Conservation (phyloP, 768 basidiomycete species). For the Amanita muscaria region DNA sequence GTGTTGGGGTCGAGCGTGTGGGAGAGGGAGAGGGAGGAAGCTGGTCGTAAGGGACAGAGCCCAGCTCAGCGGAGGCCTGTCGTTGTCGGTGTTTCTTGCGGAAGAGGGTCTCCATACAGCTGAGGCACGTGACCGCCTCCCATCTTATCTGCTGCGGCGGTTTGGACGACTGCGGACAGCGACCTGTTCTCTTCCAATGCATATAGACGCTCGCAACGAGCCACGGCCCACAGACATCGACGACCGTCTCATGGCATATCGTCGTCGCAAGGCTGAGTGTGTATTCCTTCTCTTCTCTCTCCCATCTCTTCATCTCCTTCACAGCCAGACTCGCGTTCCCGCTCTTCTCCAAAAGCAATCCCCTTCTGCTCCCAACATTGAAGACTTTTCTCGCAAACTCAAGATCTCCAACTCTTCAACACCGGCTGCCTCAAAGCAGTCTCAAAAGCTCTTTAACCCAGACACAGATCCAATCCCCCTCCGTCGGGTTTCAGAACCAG, state of each 20-base stretch:
- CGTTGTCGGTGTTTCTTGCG: constrained; percentile 55
- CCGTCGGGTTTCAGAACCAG: constrained; percentile 56
- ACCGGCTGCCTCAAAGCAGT: constrained; percentile 26
- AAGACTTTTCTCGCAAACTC: constrained; percentile 65
- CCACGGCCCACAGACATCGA: constrained; percentile 38
- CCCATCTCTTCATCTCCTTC: background rate
- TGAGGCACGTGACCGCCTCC: constrained; percentile 3
- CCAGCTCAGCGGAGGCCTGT: constrained; percentile 50
- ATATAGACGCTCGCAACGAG: constrained; percentile 15
- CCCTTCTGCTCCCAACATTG: constrained; percentile 44
- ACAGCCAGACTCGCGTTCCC: background rate
- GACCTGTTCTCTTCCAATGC: constrained; percentile 7
- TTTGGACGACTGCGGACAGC: background rate
- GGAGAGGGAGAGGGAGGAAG: constrained; percentile 45
- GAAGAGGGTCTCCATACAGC: constrained; percentile 58
- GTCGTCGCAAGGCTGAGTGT: constrained; percentile 55
- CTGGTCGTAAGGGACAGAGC: constrained; percentile 67
- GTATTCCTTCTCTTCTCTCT: constrained; percentile 16
- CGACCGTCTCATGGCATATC: constrained; percentile 58
- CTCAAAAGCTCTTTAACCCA: constrained; percentile 61
- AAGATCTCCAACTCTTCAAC: constrained; percentile 49
- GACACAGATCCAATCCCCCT: constrained; percentile 58
- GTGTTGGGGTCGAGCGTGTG: no score
- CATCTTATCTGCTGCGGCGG: constrained; percentile 14
- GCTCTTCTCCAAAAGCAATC: constrained; percentile 23